A percentile compares a stretch with the other conserved stretches of the same genome.
phyloP scores from a whole-genome alignment of 306 rosid genomes.

The Betula pendula region DNA sequence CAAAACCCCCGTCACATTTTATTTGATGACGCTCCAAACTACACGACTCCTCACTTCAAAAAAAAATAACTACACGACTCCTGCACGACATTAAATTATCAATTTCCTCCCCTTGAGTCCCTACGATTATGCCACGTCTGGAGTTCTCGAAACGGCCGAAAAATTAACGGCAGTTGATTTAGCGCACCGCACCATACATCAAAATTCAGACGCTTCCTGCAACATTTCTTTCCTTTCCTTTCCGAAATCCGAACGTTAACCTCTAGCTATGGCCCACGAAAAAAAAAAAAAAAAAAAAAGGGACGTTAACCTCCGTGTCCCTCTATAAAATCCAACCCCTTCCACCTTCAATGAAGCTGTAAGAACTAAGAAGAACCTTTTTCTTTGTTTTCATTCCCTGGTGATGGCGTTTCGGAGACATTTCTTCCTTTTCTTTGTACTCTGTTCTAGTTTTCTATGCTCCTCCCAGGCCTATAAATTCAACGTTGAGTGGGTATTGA shows the following conservation, averaged over 20 bases:
- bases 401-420: slow-evolving; percentile 45
- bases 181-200: slow-evolving; percentile 2
- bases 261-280: background rate
- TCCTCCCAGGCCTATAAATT: slow-evolving; percentile 46
- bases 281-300: no score
- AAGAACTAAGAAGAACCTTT: background rate
- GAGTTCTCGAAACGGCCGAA: background rate
- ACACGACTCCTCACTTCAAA: no score
- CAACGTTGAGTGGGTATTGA: slow-evolving; percentile 73
- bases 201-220: background rate
- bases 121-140: slow-evolving; percentile 23
- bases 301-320: no score
- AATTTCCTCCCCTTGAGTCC: no score
- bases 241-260: background rate
- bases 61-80: no score
- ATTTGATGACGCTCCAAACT: no score
- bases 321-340: no score
- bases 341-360: no score
- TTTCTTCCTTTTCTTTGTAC: slow-evolving; percentile 28
- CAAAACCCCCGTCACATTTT: no score
- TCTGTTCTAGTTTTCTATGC: slow-evolving; percentile 22
- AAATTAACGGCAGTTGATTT: background rate
- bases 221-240: no score
- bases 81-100: no score
- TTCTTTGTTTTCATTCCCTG: slow-evolving; percentile 1